phyloP scores from a whole-genome alignment of 768 basidiomycete species.

The Mycena rosella region DNA sequence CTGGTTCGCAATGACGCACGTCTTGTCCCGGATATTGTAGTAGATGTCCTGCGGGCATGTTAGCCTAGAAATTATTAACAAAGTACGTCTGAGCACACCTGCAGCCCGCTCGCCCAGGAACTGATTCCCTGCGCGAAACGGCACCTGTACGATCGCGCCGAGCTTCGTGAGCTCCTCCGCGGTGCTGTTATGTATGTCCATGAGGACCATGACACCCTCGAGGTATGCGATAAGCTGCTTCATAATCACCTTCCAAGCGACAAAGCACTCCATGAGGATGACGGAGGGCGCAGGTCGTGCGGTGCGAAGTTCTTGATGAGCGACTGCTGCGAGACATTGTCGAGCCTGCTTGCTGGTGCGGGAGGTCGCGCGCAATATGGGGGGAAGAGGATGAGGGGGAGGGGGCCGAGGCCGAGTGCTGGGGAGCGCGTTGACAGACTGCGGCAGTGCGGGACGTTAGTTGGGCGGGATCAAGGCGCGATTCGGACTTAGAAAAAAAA shows the following conservation, averaged over 20 bases:
- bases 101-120: constrained; percentile 98
- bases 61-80: background rate
- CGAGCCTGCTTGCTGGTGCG: constrained; percentile 54
- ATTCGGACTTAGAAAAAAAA: too few relatives aligned
- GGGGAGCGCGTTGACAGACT: background rate
- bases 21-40: constrained; percentile 84
- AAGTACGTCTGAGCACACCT: constrained; percentile 52
- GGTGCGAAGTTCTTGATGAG: constrained; percentile 91
- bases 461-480: too few relatives aligned
- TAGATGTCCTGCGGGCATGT: constrained; percentile 15
- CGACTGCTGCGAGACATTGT: constrained; percentile 82
- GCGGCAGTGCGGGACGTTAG: background rate
- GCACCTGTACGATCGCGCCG: constrained; percentile 96
- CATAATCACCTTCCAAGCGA: constrained; percentile 96
- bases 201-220: constrained; percentile 74
- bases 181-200: constrained; percentile 95
- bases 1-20: constrained; percentile 92
- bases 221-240: constrained; percentile 97
- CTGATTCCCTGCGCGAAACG: constrained; percentile 95
- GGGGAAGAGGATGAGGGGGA: constrained; percentile 25
- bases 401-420: background rate
- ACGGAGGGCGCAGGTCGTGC: constrained; percentile 94
- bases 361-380: constrained; percentile 79
- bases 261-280: constrained; percentile 94
- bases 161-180: constrained; percentile 94